Base-by-base conservation (phyloP, 176 grass and related monocot species). In the Luzula sylvatica region DNA sequence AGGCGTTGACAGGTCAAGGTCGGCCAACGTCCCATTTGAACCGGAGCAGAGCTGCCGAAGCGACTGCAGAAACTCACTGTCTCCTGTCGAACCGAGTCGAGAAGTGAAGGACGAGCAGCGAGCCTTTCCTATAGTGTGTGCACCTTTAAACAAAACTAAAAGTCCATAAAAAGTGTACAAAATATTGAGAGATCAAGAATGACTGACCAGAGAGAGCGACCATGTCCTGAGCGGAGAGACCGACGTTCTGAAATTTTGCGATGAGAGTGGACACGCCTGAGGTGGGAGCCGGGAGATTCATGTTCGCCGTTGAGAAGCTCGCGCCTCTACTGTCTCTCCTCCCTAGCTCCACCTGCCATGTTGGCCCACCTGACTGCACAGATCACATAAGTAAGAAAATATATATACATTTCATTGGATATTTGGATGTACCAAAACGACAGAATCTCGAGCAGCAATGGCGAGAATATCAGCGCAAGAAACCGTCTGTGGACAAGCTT, bases 401-500 rank as follows among this genome's bases (percentile, higher is more conserved):
- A 19, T 20, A 6, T 18, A 38, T 17, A 28, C 7, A 19, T 13
- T 19, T 42, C 3, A 44, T 27, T 40, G 5, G 30, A 22, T 46
- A 38, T 5, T 42, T 24, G 1, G 0, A n/a, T 41, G 28, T 69
- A 94, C 87, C 42, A 72, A 32, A 0, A 94, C 64, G 7, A 87
- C 78, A 0, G 87, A 82, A 73, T 94, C 87, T 15, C 87, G 78
- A 51, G 87, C 87, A 2, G 72, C 78, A 46, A 94, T 77, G 59
- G 87, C 87, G 4, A 94, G 82, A 69, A 94, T 11, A 58, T 94
- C 87, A 16, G 82, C 78, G 19, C 87, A 94, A 30, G 87, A 94
- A 57, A 94, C 75, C 0, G 75, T 87, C 58, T 74, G 67, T 0
- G 82, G 82, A 70, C 87, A 94, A 12, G 60, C 78, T 23, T 23